Base-by-base conservation (phyloP, 2,329 filamentous ascomycete species). In the Phaeosphaeria sp. region DNA sequence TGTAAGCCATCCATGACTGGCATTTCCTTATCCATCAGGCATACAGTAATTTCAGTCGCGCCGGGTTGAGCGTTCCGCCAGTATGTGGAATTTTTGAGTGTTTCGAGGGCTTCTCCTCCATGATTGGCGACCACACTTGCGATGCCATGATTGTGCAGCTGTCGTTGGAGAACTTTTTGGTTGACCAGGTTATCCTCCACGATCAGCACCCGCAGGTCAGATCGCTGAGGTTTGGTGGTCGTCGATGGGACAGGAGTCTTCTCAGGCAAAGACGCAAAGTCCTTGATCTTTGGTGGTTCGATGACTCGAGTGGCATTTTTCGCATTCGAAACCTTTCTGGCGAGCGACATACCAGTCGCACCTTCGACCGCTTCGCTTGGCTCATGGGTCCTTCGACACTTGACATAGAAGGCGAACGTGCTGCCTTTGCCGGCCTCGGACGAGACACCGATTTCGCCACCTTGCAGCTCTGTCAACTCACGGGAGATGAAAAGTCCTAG, bases 401-500 rank as follows among this genome's bases (percentile, higher is more conserved):
- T 89, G 73, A 93, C 84, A 71, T 91, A 93, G 72, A 93, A 93
- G 25, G 87, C 89, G 74, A 93, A 93, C 0, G 86, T 91, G 74
- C 88, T 91, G 41, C 90, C 90, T 39, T 86, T 81, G 13, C 88
- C 90, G 56, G 87, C 84, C 59, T 85, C 80, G 0, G 89, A 91
- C 1, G 84, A 82, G 2, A 94, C 89, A 1, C 90, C 91, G 47
- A 95, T 93, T 59, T 91, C 88, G 3, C 91, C 91, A 20, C 90
- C 90, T 72, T 93, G 90, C 11, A 94, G 80, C 71, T 94, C 91
- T 0, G 90, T 91, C n/a, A 95, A 82, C 54, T 91, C 86, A 22
- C 90, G 84, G 39, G 88, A 91, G 63, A 94, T 93, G 74, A 93
- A 94, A 0, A 94, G 80, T 0, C 91, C 91, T 1, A 95, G 82